Evolutionary conservation across 2,329 filamentous ascomycete genomes (phyloP).

Genomic region (Spiromastix sp.): DNA sequence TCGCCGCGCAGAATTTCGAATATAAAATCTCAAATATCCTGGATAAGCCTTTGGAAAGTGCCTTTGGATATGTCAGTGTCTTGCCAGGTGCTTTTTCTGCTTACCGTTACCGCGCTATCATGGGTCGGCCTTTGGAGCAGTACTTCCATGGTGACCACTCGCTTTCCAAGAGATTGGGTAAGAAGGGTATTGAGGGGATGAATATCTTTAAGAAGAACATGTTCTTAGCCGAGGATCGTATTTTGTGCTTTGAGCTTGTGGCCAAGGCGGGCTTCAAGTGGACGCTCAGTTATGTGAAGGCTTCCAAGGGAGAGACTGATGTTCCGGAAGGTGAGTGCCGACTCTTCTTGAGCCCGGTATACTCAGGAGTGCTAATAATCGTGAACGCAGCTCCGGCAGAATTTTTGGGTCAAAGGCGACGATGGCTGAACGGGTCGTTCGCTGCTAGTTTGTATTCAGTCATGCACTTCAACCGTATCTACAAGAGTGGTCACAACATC

Average conservation of each 20-base stretch:
- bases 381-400: too few relatives aligned
- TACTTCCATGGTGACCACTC: conserved; percentile 99
- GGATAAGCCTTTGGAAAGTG: conserved; percentile 92
- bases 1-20: conserved; percentile 96
- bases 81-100: conserved; percentile 98
- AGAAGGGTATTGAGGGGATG: conserved; percentile 99
- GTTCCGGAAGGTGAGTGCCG: conserved; percentile 96
- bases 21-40: conserved; percentile 99
- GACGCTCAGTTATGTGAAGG: conserved; percentile 98
- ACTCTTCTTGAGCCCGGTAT: too few relatives aligned
- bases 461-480: conserved; percentile 98
- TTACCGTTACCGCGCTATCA: conserved; percentile 94
- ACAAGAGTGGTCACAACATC: conserved; percentile 95
- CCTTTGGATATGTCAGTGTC: conserved; percentile 95
- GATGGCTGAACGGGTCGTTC: conserved; percentile 99
- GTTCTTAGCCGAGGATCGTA: conserved; percentile 99
- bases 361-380: too few relatives aligned
- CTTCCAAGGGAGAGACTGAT: conserved; percentile 97
- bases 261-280: conserved; percentile 98
- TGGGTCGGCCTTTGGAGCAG: conserved; percentile 92
- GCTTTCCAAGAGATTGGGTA: conserved; percentile 83
- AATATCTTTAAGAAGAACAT: conserved; percentile 99
- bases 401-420: conserved; percentile 94
- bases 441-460: conserved; percentile 92
- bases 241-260: conserved; percentile 96